Evolutionary conservation across 139 green algal genomes (phyloP).

Genomic region (Nannochloris sp.): DNA sequence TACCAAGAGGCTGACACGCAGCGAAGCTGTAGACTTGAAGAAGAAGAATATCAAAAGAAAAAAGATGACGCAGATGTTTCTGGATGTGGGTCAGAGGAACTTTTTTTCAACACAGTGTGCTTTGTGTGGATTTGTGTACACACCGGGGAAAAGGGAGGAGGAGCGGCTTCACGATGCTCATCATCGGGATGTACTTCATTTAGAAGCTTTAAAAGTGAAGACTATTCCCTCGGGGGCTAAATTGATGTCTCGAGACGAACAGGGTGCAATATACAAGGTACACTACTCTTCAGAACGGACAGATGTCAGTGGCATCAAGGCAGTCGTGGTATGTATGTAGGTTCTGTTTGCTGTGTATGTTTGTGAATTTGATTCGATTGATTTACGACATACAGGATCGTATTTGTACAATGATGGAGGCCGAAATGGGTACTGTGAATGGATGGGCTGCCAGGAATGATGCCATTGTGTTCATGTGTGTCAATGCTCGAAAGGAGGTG

Average conservation of each 20-base stretch:
- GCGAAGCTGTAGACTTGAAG: not conserved
- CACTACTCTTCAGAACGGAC: conserved; percentile 4
- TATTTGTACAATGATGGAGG: not conserved
- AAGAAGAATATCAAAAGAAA: not conserved
- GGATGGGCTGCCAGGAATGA: not conserved
- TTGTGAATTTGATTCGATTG: not conserved
- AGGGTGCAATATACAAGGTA: not conserved
- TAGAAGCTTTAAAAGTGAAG: conserved; percentile 1
- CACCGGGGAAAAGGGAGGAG: conserved; percentile 24
- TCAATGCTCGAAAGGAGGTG: not conserved
- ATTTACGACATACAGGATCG: too few species aligned
- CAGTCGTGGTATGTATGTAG: conserved; percentile 17
- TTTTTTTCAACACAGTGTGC: conserved; percentile 31
- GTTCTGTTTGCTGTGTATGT: conserved; percentile 8
- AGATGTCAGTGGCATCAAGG: too few species aligned
- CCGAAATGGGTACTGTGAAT: not conserved
- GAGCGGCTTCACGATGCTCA: conserved; percentile 30
- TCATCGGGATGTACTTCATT: conserved; percentile 9
- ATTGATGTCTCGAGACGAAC: conserved; percentile 2
- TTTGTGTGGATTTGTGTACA: conserved; percentile 36
- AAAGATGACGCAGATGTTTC: conserved; percentile 22
- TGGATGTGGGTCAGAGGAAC: conserved; percentile 38
- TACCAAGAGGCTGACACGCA: not conserved
- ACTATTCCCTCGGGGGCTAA: conserved; percentile 16
- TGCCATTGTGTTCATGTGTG: not conserved